A percentile compares a stretch with the other conserved stretches of the same genome.
phyloP scores from a whole-genome alignment of 768 basidiomycete genomes.

The Coprinopsis strossmayeri region DNA sequence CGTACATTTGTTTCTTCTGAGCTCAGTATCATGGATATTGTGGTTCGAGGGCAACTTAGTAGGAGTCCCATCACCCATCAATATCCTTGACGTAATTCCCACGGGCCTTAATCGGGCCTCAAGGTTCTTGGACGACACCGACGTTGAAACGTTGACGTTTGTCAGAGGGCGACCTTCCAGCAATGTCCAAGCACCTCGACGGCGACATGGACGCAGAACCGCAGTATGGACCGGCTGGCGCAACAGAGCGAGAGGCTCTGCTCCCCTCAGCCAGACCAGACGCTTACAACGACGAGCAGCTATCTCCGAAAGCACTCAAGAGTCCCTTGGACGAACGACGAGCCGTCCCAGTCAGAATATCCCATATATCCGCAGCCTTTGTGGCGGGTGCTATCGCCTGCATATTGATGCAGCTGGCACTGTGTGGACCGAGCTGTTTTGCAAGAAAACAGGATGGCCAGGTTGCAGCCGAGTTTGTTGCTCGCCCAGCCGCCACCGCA shows the following conservation, averaged over 20 bases:
- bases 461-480: constrained; percentile 3
- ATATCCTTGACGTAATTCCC: no score
- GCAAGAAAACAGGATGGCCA: constrained; percentile 12
- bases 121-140: no score
- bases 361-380: constrained; percentile 44
- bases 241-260: constrained; percentile 6
- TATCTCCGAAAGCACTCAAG: constrained; percentile 23
- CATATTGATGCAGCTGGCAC: constrained; percentile 41
- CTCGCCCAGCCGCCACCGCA: constrained; percentile 18
- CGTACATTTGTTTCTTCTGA: no score
- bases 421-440: constrained; percentile 37
- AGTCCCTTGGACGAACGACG: constrained; percentile 10
- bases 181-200: not conserved
- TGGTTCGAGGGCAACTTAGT: no score
- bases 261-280: constrained; percentile 12
- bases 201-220: not conserved
- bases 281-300: constrained; percentile 11
- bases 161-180: no score
- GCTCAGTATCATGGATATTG: no score
- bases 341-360: constrained; percentile 1
- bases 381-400: constrained; percentile 46
- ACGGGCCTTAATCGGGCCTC: no score
- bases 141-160: no score
- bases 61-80: no score
- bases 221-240: not conserved